Evolutionary conservation across 192 early-diverging fungal genomes (phyloP).

Genomic region (Mortierella antarctica): DNA sequence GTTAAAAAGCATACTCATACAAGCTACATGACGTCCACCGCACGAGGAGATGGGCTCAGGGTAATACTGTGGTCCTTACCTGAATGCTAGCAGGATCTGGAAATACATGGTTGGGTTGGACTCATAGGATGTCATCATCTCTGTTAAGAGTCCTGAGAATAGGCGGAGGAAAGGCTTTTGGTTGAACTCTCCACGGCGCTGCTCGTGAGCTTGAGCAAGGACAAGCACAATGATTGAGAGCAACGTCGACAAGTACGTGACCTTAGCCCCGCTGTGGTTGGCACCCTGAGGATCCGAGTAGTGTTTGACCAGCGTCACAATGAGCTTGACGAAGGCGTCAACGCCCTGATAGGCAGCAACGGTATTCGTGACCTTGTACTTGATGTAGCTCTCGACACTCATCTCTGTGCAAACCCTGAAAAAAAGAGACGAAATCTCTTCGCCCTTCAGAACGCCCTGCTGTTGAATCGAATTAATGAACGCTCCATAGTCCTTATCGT

Average conservation of each 20-base stretch:
- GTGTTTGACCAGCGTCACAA: slow-evolving; percentile 84
- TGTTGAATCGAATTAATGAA: slow-evolving; percentile 80
- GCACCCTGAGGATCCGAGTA: slow-evolving; percentile 68
- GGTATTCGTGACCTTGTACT: slow-evolving; percentile 62
- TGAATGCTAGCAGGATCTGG: slow-evolving; percentile 73
- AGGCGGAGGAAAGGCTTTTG: slow-evolving; percentile 93
- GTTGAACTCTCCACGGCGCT: slow-evolving; percentile 81
- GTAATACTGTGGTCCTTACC: no score
- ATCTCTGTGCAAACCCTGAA: slow-evolving; percentile 92
- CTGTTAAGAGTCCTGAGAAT: slow-evolving; percentile 84
- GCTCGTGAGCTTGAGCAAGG: slow-evolving; percentile 86
- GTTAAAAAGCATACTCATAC: no score
- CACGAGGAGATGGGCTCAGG: no score
- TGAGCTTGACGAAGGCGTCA: slow-evolving; percentile 92
- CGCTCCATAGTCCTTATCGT: slow-evolving; percentile 71
- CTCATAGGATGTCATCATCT: slow-evolving; percentile 74
- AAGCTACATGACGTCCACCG: no score
- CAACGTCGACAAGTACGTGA: slow-evolving; percentile 83
- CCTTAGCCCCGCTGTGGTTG: slow-evolving; percentile 63
- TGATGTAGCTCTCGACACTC: slow-evolving; percentile 80
- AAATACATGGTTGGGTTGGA: slow-evolving; percentile 75
- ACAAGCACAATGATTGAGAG: slow-evolving; percentile 88
- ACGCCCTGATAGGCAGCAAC: slow-evolving; percentile 80
- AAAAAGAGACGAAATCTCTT: slow-evolving; percentile 87
- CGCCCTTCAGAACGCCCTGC: slow-evolving; percentile 79